Conservation (phyloP, 495 filamentous ascomycete genomes). For the Aspergillus conjunctus region DNA sequence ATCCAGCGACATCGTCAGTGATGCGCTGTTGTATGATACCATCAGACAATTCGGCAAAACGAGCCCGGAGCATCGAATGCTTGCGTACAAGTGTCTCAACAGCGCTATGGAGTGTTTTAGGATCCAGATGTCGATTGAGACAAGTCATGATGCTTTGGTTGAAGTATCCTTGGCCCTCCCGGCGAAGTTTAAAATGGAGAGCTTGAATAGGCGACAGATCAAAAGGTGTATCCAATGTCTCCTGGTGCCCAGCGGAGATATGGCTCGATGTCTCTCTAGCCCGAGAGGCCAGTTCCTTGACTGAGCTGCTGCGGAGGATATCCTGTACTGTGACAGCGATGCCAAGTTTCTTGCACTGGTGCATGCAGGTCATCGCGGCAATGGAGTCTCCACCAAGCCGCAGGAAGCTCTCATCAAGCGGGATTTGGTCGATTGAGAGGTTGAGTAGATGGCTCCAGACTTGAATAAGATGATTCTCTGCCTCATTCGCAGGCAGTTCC, state of each 20-base stretch:
- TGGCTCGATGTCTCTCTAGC: too few relatives aligned
- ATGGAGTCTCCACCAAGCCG: slow-evolving; percentile 70
- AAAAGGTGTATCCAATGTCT: slow-evolving; percentile 54
- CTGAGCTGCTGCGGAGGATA: slow-evolving; percentile 49
- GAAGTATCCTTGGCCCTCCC: slow-evolving; percentile 65
- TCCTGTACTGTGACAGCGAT: slow-evolving; percentile 51
- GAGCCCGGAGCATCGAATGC: slow-evolving; percentile 78
- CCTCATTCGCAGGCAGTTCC: slow-evolving; percentile 31
- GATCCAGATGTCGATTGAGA: slow-evolving; percentile 51
- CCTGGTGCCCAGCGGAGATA: too few relatives aligned
- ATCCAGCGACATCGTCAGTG: slow-evolving; percentile 38
- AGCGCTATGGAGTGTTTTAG: slow-evolving; percentile 52
- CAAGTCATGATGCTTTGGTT: slow-evolving; percentile 75
- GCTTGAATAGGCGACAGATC: slow-evolving; percentile 71
- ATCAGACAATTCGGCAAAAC: slow-evolving; percentile 19
- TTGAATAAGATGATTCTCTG: slow-evolving; percentile 39
- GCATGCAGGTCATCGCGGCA: slow-evolving; percentile 68
- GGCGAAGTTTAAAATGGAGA: slow-evolving; percentile 62
- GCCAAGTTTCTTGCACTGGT: slow-evolving; percentile 52
- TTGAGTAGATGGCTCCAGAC: slow-evolving; percentile 59
- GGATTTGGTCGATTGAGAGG: slow-evolving; percentile 47
- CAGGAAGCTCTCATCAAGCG: slow-evolving; percentile 61
- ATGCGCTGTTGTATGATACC: slow-evolving; percentile 41
- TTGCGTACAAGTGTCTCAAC: slow-evolving; percentile 60
- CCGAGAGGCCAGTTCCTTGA: slow-evolving; percentile 43